Percentiles rank a stretch among this genome's conserved stretches.
Evolutionary conservation across 169 alveolate genomes (phyloP).

Genomic region (Cryptosporidium sp.): DNA sequence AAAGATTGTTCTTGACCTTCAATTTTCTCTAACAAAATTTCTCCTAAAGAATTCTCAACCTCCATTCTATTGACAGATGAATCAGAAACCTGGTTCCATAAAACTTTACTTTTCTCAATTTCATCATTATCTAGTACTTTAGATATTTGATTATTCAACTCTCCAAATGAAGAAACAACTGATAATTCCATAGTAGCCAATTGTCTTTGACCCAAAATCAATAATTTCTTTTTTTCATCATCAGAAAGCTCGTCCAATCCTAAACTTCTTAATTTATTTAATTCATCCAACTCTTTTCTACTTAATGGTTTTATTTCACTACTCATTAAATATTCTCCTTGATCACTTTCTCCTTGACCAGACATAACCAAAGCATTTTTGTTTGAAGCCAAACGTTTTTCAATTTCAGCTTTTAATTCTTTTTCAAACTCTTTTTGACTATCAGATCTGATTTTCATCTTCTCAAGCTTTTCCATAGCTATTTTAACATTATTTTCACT

Average conservation of each 20-base stretch:
- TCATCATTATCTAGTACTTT: conserved; percentile 45
- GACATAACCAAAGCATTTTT: conserved; percentile 15
- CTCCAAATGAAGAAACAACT: conserved; percentile 31
- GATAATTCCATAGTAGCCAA: conserved; percentile 71
- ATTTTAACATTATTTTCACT: conserved; percentile 36
- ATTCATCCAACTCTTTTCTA: conserved; percentile 25
- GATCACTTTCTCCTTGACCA: conserved; percentile 8
- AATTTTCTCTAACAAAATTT: conserved; percentile 47
- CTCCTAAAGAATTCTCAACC: conserved; percentile 51
- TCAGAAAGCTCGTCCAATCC: conserved; percentile 68
- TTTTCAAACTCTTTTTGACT: conserved; percentile 37
- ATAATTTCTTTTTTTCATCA: conserved; percentile 34
- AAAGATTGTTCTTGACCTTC: conserved; percentile 67
- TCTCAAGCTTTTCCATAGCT: conserved; percentile 40
- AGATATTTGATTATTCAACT: conserved; percentile 28
- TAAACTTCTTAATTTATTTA: conserved; percentile 35
- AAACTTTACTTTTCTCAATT: conserved; percentile 20
- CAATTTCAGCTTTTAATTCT: conserved; percentile 30
- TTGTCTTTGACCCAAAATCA: conserved; percentile 69
- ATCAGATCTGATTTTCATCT: not conserved
- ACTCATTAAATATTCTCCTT: conserved; percentile 10
- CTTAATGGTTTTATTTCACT: conserved; percentile 57
- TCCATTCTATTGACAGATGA: conserved; percentile 66
- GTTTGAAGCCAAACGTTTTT: not conserved
- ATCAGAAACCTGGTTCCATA: conserved; percentile 41